Evolutionary conservation across 2,329 filamentous ascomycete species (phyloP), one percentile per base, ranked within the genome.

Genomic region (Curvularia sp.): DNA sequence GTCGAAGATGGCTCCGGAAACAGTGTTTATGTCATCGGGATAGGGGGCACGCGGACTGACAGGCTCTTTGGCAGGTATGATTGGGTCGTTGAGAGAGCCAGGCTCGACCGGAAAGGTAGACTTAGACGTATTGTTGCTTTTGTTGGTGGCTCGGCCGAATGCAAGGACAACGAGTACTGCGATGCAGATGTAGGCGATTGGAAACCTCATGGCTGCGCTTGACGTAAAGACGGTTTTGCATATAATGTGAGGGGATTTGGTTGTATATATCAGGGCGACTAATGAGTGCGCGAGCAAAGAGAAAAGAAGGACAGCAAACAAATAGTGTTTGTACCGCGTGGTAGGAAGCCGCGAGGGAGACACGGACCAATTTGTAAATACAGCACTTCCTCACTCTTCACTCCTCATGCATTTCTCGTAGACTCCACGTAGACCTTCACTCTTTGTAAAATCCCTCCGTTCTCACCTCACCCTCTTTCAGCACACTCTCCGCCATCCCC

Each of bases 391-490:
- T 8, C 26, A 28, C 26, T 28, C 18, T 18, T 18, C 18, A 18
- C 18, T 18, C 18, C 18, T 18, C 4, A 1, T 8, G 26, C 26
- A 28, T 28, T 28, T 6, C 24, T 26, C 24, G 24, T 4, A 6
- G 24, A n/a, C 50, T 33, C 8, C 15, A 15, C 13, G 33, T 12
- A 2, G 5, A 35, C 12, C 13, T 33, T 22, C 30, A 63, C 50
- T 67, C 67, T 64, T 80, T 81, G 62, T 85, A 85, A 57, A 82
- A 79, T 39, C 80, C 77, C 62, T 72, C 78, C 0, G 83, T 86
- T 62, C 83, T 73, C 58, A 75, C 62, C 58, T 80, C 78, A 0
- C 81, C 82, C 43, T 71, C 63, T 7, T 66, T 64, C 66, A 86
- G 62, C 49, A 82, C 83, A 28, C 78, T 76, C 1, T 63, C 70